Conservation (phyloP, 1,284 basidiomycete genomes). For the Apiotrichum laibachii region DNA sequence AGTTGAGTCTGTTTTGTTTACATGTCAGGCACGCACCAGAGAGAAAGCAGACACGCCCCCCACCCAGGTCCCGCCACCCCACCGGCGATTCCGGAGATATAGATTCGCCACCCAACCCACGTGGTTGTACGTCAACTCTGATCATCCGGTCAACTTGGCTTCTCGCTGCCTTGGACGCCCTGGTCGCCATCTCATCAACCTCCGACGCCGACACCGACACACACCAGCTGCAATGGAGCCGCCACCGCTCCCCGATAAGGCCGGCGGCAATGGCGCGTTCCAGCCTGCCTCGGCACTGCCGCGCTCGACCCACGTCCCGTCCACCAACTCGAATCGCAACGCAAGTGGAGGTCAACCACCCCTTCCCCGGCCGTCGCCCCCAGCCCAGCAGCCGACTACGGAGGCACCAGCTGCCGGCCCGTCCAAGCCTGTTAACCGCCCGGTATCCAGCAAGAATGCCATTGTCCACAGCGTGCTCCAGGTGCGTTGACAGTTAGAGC, state of each 20-base stretch:
- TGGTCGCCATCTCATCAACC: background rate
- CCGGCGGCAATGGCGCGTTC: constrained; percentile 12
- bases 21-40: background rate
- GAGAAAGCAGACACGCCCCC: background rate
- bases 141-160: background rate
- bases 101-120: background rate
- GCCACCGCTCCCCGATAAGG: constrained; percentile 6
- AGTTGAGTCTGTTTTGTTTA: too few relatives aligned
- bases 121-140: constrained; percentile 16
- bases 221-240: constrained; percentile 16
- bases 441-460: constrained; percentile 51
- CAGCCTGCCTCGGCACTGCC: constrained; percentile 26
- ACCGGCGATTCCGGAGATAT: background rate
- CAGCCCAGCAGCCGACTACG: background rate
- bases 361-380: constrained; percentile 1
- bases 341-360: constrained; percentile 22
- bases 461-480: constrained; percentile 69
- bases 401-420: background rate
- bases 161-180: too few relatives aligned
- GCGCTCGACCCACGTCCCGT: constrained; percentile 16
- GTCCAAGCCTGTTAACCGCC: constrained; percentile 32
- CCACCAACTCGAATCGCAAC: constrained; percentile 22
- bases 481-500: constrained; percentile 49
- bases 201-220: background rate
- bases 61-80: background rate